Conservation (phyloP, 2,329 filamentous ascomycete species). For the Trichoderma atrobrunneum region DNA sequence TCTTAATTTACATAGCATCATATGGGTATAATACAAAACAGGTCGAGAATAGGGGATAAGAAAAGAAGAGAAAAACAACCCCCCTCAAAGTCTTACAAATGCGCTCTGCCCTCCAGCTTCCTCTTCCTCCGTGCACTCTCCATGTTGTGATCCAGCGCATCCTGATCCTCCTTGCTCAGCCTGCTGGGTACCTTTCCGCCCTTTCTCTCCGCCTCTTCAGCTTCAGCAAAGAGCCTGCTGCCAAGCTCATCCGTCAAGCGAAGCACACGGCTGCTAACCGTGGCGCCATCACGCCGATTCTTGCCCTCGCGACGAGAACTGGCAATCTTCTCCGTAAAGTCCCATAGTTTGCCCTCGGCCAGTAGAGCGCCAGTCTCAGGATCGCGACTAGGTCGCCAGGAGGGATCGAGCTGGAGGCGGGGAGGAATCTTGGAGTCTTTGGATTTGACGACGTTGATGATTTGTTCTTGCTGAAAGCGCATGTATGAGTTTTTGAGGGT, state of each 20-base stretch:
- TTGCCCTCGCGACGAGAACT: constrained; percentile 84
- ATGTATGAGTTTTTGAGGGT: constrained; percentile 90
- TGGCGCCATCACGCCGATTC: constrained; percentile 89
- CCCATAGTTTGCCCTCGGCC: constrained; percentile 78
- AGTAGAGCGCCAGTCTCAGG: constrained; percentile 57
- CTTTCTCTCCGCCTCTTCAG: constrained; percentile 38
- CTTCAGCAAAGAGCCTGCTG: constrained; percentile 62
- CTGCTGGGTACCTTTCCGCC: constrained; percentile 39
- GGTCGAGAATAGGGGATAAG: not conserved
- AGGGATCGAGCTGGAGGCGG: constrained; percentile 65
- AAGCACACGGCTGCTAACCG: constrained; percentile 79
- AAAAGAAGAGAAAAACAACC: not conserved
- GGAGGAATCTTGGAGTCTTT: constrained; percentile 61
- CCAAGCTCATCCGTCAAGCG: constrained; percentile 73
- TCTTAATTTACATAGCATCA: constrained; percentile 7
- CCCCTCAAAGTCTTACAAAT: constrained; percentile 38
- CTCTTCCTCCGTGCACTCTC: constrained; percentile 49
- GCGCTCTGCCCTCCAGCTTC: constrained; percentile 50
- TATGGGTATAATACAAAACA: constrained; percentile 16
- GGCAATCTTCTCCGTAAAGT: constrained; percentile 86
- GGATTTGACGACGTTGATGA: constrained; percentile 70
- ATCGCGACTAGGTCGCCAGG: constrained; percentile 73
- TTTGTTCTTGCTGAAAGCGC: constrained; percentile 86
- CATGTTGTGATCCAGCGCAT: constrained; percentile 41
- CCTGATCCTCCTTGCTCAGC: constrained; percentile 51